Evolutionary conservation across 83 land plant genomes (phyloP), one percentile per base, ranked within the genome.

Genomic region (Thuja plicata): DNA sequence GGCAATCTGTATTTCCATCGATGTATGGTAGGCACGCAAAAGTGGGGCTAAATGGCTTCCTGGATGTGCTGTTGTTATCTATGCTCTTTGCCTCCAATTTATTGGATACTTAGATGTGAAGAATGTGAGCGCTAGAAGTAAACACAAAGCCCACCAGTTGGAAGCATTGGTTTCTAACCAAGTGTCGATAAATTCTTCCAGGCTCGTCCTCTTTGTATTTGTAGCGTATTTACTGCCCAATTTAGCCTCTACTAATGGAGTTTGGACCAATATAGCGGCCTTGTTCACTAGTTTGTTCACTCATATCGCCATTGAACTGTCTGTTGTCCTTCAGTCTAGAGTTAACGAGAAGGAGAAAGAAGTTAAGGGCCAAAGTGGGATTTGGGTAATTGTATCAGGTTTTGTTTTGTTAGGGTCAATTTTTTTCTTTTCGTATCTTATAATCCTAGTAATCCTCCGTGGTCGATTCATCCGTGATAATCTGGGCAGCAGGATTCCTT

Each of bases 381-480:
- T 73, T n/a, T 73, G 77, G 77, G 0, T 73, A 8, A 11, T 73
- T 73, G 37, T 9, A n/a, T 73, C 77, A 10, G 15, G 10, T n/a
- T 1, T 10, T 1, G 35, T 11, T 32, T 8, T 73, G 35, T 32
- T 73, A 32, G 34, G 1, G 30, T 24, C 35, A 32, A 32, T 32
- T n/a, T 1, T 73, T 0, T 0, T 8, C 2, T 73, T 32, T 0
- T 8, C 10, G 12, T 0, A 0, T 11, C 15, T 73, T 1, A 1
- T 32, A 0, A 0, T 73, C 2, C 0, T 1, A 2, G 77, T 37
- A 27, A 10, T 27, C n/a, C 0, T 0, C 2, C 2, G 10, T 32
- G 77, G 32, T 73, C 32, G 77, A 32, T 73, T 73, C 35, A 27
- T 32, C 12, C 32, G 15, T 32, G 16, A 73, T 73, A 73, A 32